Percentiles rank a stretch among this genome's conserved stretches.
phyloP scores from a whole-genome alignment of 305 asterid species.

The Solanum hybrid region DNA sequence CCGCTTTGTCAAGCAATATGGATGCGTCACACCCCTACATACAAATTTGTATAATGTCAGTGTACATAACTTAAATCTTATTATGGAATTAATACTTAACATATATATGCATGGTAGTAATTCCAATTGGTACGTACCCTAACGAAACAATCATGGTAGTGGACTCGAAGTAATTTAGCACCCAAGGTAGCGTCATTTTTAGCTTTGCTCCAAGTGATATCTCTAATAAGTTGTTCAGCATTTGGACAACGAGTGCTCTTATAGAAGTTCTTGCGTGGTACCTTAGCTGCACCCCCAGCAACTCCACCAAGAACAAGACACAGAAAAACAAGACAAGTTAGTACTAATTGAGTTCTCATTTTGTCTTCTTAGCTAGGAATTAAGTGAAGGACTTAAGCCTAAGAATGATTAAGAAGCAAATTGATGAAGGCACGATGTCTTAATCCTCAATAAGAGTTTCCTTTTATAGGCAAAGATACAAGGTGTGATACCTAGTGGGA shows the following conservation, averaged over 20 bases:
- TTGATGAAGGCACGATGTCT: neutral
- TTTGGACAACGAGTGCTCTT: constrained; percentile 18
- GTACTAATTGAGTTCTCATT: constrained; percentile 9
- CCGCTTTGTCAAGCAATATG: constrained; percentile 27
- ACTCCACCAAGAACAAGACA: constrained; percentile 9
- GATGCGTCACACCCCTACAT: constrained; percentile 47
- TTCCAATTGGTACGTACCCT: constrained; percentile 11
- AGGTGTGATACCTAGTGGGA: neutral
- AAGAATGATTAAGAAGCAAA: neutral
- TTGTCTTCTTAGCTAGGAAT: neutral
- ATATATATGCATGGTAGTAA: neutral
- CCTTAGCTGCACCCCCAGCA: neutral
- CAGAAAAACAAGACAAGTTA: constrained; percentile 5
- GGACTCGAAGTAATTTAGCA: constrained; percentile 44
- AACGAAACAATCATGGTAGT: constrained; percentile 49
- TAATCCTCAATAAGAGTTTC: neutral
- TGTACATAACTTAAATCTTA: neutral
- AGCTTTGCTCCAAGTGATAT: constrained; percentile 20
- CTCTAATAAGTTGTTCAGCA: constrained; percentile 31
- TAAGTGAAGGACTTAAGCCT: neutral
- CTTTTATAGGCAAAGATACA: neutral
- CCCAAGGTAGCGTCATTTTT: constrained; percentile 21
- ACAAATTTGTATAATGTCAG: neutral
- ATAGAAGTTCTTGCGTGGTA: constrained; percentile 17
- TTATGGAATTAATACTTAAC: neutral